phyloP scores from a whole-genome alignment of 208 protist species.

The Acanthamoeba comandoni region DNA sequence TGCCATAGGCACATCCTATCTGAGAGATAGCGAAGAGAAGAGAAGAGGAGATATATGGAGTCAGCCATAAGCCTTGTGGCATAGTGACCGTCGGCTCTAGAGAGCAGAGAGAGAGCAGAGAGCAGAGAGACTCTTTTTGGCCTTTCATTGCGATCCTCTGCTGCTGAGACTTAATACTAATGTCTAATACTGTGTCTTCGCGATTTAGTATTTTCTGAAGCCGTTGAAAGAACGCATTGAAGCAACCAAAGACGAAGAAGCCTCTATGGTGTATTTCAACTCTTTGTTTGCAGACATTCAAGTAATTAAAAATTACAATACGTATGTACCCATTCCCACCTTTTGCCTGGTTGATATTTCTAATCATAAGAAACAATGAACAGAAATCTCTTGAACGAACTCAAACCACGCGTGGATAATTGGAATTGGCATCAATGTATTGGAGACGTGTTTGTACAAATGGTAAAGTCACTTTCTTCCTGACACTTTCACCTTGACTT shows the following conservation, averaged over 20 bases:
- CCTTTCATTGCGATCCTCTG: background rate
- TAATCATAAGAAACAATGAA: background rate
- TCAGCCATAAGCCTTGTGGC: too few species aligned
- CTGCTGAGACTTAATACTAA: background rate
- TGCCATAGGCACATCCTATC: background rate
- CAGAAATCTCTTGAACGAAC: slow-evolving; percentile 27
- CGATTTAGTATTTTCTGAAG: slow-evolving; percentile 6
- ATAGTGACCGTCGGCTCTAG: too few species aligned
- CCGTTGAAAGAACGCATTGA: slow-evolving; percentile 49
- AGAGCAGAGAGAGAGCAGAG: too few species aligned
- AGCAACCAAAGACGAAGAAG: background rate
- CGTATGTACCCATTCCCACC: background rate
- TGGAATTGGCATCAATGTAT: slow-evolving; percentile 41
- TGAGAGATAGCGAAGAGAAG: too few species aligned
- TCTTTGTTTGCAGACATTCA: slow-evolving; percentile 34
- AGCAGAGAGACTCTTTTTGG: too few species aligned
- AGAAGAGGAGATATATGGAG: too few species aligned
- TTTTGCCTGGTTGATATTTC: background rate
- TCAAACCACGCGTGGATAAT: slow-evolving; percentile 38
- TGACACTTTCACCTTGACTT: background rate
- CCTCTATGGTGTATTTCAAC: slow-evolving; percentile 32
- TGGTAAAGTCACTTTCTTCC: slow-evolving; percentile 11
- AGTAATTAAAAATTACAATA: slow-evolving; percentile 69
- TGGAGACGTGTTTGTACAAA: slow-evolving; percentile 68
- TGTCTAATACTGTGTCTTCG: too few species aligned